Base-by-base conservation (phyloP, 129 eudicot species). In the Pseudognaphalium luteoalbum region DNA sequence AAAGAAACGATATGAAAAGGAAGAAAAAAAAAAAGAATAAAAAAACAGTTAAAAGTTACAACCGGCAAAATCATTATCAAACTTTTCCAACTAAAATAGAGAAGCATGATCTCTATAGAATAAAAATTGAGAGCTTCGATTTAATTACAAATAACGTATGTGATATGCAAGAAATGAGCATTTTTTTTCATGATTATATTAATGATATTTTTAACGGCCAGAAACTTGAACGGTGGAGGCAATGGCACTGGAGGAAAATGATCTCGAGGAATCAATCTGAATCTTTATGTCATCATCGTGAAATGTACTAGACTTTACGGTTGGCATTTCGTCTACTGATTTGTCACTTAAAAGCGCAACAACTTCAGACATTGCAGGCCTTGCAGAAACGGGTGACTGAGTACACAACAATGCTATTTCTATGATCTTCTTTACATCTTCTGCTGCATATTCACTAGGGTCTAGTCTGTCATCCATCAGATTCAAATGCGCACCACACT, bases 291-390 rank as follows among this genome's bases (percentile, higher is more conserved):
- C 85, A 20, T 73, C 65, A 1, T 86, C 77, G 3, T 78, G 44
- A 37, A 83, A 77, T 0, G 73, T 44, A n/a, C n/a, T n/a, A 37
- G 90, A 69, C 61, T 88, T 83, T 32, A 44, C 80, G 0, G 82
- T 80, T 19, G 75, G 74, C 41, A 34, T 82, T 35, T 65, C 70
- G 4, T 84, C 84, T 5, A 71, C 17, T 42, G 89, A 51, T 57
- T 77, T 75, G 20, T 85, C 87, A 51, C 86, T 88, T 71, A 91
- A 85, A 83, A 86, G 79, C 9, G 86, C 83, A 51, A 91, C 81
- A 12, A 91, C 82, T 71, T 91, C 97, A 29, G 97, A 88, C 97
- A 91, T 91, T 22, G 84, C 81, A 34, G 97, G 97, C 74, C 97
- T 84, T 44, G 75, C n/a, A 37, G 91, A 73, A 37, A 83, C 83